phyloP scores from a whole-genome alignment of 306 rosid species.

The Prinsepia uniflora region DNA sequence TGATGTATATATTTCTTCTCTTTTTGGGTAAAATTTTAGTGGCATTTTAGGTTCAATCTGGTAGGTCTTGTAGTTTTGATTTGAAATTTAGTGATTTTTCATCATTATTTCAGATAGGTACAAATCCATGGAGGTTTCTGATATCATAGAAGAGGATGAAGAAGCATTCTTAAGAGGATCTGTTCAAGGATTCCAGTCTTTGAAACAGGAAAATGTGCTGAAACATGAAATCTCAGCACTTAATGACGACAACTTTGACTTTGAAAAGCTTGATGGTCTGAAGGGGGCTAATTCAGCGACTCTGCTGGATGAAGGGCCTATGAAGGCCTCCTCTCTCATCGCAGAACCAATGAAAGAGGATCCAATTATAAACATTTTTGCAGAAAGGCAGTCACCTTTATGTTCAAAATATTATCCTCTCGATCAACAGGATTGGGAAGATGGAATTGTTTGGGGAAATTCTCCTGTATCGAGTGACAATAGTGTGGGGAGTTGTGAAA shows the following conservation, averaged over 20 bases:
- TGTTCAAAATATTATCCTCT: conserved; percentile 59
- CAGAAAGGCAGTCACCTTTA: conserved; percentile 35
- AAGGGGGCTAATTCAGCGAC: conserved; percentile 39
- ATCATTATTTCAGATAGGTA: conserved; percentile 56
- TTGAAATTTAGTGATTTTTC: not conserved
- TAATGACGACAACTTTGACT: conserved; percentile 46
- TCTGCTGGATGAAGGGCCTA: conserved; percentile 32
- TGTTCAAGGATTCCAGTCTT: conserved; percentile 38
- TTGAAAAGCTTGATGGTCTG: conserved; percentile 47
- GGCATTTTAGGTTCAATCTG: not conserved
- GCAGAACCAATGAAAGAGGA: conserved; percentile 71
- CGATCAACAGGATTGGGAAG: conserved; percentile 95
- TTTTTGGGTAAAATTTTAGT: not conserved
- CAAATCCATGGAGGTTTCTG: conserved; percentile 47
- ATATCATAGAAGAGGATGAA: conserved; percentile 91
- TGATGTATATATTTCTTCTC: not conserved
- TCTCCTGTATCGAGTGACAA: conserved; percentile 55
- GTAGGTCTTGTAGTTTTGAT: not conserved
- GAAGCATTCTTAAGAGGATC: conserved; percentile 67
- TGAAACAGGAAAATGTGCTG: conserved; percentile 37
- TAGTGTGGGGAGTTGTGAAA: conserved; percentile 50
- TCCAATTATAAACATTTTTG: conserved; percentile 26
- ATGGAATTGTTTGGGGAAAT: conserved; percentile 75
- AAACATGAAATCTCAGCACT: conserved; percentile 39
- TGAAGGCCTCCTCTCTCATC: conserved; percentile 45